A percentile compares a stretch with the other conserved stretches of the same genome.
Conservation (phyloP, 2,329 filamentous ascomycete genomes). For the Blastomyces emzantsi region DNA sequence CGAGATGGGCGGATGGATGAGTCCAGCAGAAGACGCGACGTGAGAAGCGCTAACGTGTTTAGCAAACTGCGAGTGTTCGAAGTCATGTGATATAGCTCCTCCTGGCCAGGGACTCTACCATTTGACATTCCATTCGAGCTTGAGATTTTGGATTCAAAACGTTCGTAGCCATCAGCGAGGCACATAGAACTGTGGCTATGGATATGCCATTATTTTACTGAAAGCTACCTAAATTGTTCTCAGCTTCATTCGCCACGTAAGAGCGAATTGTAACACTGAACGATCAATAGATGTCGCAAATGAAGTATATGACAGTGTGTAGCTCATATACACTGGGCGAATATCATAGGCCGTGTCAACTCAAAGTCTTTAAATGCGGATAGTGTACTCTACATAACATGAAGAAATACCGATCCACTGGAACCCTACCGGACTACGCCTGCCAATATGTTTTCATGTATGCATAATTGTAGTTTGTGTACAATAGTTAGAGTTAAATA, state of each 20-base stretch:
- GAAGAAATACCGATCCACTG: background rate
- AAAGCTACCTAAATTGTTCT: too few relatives aligned
- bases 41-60: slow-evolving; percentile 2
- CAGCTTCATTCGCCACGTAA: too few relatives aligned
- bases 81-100: background rate
- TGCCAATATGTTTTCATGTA: background rate
- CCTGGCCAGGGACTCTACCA: too few relatives aligned
- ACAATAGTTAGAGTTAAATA: background rate
- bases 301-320: too few relatives aligned
- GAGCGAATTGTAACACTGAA: too few relatives aligned
- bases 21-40: slow-evolving; percentile 5
- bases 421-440: background rate
- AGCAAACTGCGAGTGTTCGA: background rate
- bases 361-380: background rate
- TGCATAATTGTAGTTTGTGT: background rate
- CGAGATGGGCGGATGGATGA: too few relatives aligned
- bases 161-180: too few relatives aligned
- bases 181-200: too few relatives aligned
- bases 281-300: too few relatives aligned
- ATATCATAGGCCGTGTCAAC: background rate
- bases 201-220: too few relatives aligned
- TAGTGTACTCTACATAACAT: background rate
- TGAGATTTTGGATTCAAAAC: too few relatives aligned
- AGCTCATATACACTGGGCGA: background rate
- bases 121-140: too few relatives aligned